A percentile compares a stretch with the other conserved stretches of the same genome.
Conservation (phyloP, 768 basidiomycete species). For the Calocybe gangraenosa region DNA sequence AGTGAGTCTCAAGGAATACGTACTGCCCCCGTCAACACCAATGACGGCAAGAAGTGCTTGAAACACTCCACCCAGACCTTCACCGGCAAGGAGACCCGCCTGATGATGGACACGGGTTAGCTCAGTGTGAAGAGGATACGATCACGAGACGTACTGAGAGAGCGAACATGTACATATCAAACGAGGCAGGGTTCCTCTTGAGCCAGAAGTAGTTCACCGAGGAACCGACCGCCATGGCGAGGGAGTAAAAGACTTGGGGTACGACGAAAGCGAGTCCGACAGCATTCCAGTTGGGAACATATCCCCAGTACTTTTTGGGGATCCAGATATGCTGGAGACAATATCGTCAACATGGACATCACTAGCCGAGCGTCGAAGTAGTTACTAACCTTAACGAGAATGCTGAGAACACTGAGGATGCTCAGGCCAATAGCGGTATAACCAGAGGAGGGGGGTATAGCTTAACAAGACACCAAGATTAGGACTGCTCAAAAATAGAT, state of each 20-base stretch:
- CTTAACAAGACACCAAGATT: slow-evolving; percentile 18
- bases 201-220: slow-evolving; percentile 46
- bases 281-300: slow-evolving; percentile 55
- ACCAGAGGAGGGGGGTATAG: slow-evolving; percentile 52
- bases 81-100: slow-evolving; percentile 53
- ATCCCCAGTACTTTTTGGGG: slow-evolving; percentile 46
- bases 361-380: background rate
- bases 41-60: slow-evolving; percentile 50
- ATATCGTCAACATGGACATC: background rate
- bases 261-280: slow-evolving; percentile 52
- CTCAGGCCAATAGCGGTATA: slow-evolving; percentile 54
- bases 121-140: background rate
- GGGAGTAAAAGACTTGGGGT: slow-evolving; percentile 44
- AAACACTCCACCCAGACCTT: slow-evolving; percentile 60
- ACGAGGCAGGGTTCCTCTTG: slow-evolving; percentile 35
- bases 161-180: slow-evolving; percentile 59
- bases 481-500: background rate
- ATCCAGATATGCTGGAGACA: slow-evolving; percentile 31
- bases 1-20: slow-evolving; percentile 17
- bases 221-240: slow-evolving; percentile 49
- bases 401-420: slow-evolving; percentile 37
- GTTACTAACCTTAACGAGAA: slow-evolving; percentile 34
- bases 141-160: slow-evolving; percentile 31
- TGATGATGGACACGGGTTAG: slow-evolving; percentile 1
- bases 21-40: slow-evolving; percentile 46